Evolutionary conservation across 2,329 filamentous ascomycete species (phyloP).

Genomic region (Rhexocercosporidium sp.): DNA sequence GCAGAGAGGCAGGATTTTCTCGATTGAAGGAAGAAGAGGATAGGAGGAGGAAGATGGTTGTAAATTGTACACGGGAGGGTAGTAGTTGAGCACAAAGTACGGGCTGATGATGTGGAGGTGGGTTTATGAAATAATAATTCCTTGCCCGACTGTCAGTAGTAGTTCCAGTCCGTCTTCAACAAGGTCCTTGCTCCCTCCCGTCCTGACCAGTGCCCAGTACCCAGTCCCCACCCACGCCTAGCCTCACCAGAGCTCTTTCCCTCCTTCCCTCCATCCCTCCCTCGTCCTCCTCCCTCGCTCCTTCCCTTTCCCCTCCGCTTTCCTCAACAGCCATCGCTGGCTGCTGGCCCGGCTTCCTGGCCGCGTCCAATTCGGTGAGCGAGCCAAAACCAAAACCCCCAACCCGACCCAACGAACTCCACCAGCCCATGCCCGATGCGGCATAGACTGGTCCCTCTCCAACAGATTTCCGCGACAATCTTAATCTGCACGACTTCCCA

Average conservation of each 20-base stretch:
- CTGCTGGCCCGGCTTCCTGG: too few relatives aligned
- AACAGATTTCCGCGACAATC: background rate
- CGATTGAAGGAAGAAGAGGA: background rate
- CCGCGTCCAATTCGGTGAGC: constrained; percentile 9
- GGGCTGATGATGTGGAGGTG: background rate
- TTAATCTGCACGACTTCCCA: background rate
- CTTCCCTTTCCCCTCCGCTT: constrained; percentile 3
- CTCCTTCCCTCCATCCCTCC: background rate
- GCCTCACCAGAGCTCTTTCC: too few relatives aligned
- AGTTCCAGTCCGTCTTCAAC: background rate
- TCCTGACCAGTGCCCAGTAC: too few relatives aligned
- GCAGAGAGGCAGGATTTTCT: constrained; percentile 5
- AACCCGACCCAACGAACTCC: constrained; percentile 2
- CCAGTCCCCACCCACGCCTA: too few relatives aligned
- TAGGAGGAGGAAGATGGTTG: background rate
- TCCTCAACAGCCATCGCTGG: constrained; percentile 16
- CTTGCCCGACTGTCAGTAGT: too few relatives aligned
- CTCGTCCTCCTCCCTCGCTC: background rate
- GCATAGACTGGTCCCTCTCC: background rate
- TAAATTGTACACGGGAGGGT: constrained; percentile 1
- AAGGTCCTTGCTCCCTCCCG: background rate
- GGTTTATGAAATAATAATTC: constrained; percentile 1
- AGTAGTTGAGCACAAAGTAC: background rate
- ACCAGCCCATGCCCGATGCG: background rate
- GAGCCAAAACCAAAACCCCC: too few relatives aligned